Evolutionary conservation across 768 basidiomycete genomes (phyloP).

Genomic region (Russula ochroleuca): DNA sequence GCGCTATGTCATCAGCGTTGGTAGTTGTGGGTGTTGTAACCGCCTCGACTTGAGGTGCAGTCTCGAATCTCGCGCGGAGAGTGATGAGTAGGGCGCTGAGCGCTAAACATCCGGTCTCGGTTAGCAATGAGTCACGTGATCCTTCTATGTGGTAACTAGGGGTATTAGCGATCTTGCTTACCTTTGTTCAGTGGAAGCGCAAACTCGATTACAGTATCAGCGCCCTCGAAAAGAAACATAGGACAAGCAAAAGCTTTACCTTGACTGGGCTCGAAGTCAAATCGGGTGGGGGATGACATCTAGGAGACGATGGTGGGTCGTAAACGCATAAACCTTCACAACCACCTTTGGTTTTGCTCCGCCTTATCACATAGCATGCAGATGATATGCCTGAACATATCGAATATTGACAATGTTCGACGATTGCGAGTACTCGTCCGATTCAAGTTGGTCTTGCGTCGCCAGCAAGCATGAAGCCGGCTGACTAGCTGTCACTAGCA

Average conservation of each 20-base stretch:
- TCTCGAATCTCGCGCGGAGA: constrained; percentile 35
- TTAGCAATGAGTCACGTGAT: too few species aligned
- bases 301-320: constrained; percentile 28
- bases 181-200: constrained; percentile 46
- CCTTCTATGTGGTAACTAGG: too few species aligned
- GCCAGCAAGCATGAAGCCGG: constrained; percentile 45
- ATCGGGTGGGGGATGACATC: constrained; percentile 42
- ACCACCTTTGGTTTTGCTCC: background rate
- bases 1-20: constrained; percentile 41
- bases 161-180: background rate
- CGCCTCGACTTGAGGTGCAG: constrained; percentile 20
- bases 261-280: constrained; percentile 61
- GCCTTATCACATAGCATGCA: background rate
- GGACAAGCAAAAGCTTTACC: constrained; percentile 48
- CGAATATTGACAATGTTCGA: constrained; percentile 33
- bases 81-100: constrained; percentile 36
- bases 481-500: constrained; percentile 64
- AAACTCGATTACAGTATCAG: constrained; percentile 53
- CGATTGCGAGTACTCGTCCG: constrained; percentile 17
- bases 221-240: constrained; percentile 56
- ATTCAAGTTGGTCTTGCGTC: constrained; percentile 16
- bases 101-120: too few species aligned
- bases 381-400: constrained; percentile 34
- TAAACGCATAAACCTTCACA: background rate
- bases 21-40: constrained; percentile 6